Evolutionary conservation across 1,284 basidiomycete species (phyloP), one percentile per base, ranked within the genome.

Genomic region (Microstroma glucosiphilum): DNA sequence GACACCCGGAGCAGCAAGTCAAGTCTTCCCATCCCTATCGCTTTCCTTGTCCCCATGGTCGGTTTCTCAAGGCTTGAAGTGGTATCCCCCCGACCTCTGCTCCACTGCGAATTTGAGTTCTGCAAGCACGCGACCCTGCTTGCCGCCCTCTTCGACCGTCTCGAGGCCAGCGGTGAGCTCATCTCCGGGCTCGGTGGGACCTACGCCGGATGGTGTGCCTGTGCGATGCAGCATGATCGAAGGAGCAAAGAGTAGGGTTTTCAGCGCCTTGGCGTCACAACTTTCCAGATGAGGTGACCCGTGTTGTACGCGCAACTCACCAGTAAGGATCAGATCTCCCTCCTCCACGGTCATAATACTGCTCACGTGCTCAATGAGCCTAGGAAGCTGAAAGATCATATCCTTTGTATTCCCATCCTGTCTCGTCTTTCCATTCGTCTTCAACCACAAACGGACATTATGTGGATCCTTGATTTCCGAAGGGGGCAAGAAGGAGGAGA

Each of bases 331-430:
- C 40, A 80, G 56, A 60, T 79, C 68, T 77, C 86, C 72, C 49
- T 88, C 90, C 84, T 96, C 92, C 19, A 97, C 84, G 0, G 87
- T 88, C 92, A 97, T 97, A 80, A 98, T 96, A 17, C 89, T 89
- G 1, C 92, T 93, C 56, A 96, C 85, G 75, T 96, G 92, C 69
- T 89, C 86, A 70, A 98, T 89, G 60, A 98, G 84, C n/a, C 86
- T 83, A 0, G 93, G 91, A 53, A 98, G 91, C 54, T 84, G 84
- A 83, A 94, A 94, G 67, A 97, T 89, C 94, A 98, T 96, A 79
- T 94, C 89, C 26, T 82, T 80, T 1, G 93, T 93, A 41, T 84
- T 86, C 3, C 92, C 94, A 64, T 89, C 83, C 80, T 98, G 94
- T 80, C 89, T 92, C 64, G 86, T 81, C 43, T 42, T 54, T 3